Evolutionary conservation across 768 basidiomycete species (phyloP), one percentile per base, ranked within the genome.

Genomic region (Lanmaoa rubissima): DNA sequence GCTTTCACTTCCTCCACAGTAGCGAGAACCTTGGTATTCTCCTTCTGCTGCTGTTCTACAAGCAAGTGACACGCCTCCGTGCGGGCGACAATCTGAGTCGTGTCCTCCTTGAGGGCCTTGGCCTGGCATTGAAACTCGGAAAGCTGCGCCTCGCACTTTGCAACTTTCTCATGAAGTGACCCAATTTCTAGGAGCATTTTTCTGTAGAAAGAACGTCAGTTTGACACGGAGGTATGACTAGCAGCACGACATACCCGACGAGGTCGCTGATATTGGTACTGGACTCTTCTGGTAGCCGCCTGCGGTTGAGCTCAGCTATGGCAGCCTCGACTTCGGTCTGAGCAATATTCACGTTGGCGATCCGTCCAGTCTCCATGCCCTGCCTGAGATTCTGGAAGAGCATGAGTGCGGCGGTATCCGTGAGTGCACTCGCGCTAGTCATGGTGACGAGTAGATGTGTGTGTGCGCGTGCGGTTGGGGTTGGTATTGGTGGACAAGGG

Each of bases 381-480:
- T 58, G 46, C 21, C 5, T 63, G 16, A 67, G 35, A 19, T 55
- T 36, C 5, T 47, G 48, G 34, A 67, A 14, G 55, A 63, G 56
- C 36, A 34, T 28, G 42, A 65, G 39, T 14, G 50, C 56, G 26
- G 19, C 43, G 45, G 35, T 32, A 16, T 55, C 56, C 17, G 28
- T 10, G 40, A 48, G 41, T 16, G 49, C 21, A 11, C 26, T 51
- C 0, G 53, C 19, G 16, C 49, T 53, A 24, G 55, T 39, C 59
- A 65, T 61, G 43, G 38, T 11, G 26, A 19, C 57, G 47, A 38
- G 24, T 31, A 41, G 55, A 44, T 41, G 62, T 8, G 45, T 42
- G 50, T 24, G 46, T 21, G 42, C 31, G 39, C 14, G 38, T 28
- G 28, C 9, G 31, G 19, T 32, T 21, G 44, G 16, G 32, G 19